Percentiles rank a stretch among this genome's conserved stretches.
These are phyloP conservation scores for Trichoderma koningiopsis DNA, from an alignment of 2,329 filamentous ascomycete species.

Conservation along the genomic window DNA sequence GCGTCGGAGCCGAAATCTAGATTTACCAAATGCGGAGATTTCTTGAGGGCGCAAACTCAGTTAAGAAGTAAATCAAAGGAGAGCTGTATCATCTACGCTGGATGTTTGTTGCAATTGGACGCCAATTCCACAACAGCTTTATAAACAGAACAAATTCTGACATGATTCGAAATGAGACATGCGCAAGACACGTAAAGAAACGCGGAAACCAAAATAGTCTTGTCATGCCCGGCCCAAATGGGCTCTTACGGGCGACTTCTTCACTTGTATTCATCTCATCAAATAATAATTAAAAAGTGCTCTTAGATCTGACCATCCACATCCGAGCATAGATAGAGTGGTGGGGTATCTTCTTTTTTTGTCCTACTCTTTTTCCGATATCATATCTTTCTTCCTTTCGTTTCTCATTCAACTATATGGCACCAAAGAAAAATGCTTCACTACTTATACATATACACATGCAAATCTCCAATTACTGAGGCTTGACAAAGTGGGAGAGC, in stretches of 20 bases:
- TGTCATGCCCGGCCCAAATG: conserved; percentile 2
- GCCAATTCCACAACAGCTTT: background rate
- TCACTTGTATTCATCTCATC: conserved; percentile 13
- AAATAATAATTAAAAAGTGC: conserved; percentile 7
- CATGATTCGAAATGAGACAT: background rate
- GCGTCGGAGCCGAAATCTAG: background rate
- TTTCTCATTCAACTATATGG: background rate
- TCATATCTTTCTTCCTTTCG: background rate
- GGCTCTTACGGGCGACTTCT: background rate
- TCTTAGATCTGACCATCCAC: conserved; percentile 14
- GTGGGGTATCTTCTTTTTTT: conserved; percentile 19
- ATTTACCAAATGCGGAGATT: background rate
- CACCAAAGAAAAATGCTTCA: background rate
- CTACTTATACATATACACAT: background rate
- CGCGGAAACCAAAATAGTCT: background rate
- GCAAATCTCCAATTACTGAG: background rate
- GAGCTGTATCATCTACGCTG: background rate
- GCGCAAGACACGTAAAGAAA: background rate
- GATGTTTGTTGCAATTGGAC: background rate
- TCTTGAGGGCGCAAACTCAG: background rate
- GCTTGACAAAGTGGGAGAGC: conserved; percentile 28
- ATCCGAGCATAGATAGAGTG: conserved; percentile 18
- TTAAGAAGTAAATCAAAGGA: background rate
- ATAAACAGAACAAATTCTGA: background rate
- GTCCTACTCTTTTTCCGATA: background rate